phyloP scores from a whole-genome alignment of 495 filamentous ascomycete genomes.

The Achaetomiella virescens region DNA sequence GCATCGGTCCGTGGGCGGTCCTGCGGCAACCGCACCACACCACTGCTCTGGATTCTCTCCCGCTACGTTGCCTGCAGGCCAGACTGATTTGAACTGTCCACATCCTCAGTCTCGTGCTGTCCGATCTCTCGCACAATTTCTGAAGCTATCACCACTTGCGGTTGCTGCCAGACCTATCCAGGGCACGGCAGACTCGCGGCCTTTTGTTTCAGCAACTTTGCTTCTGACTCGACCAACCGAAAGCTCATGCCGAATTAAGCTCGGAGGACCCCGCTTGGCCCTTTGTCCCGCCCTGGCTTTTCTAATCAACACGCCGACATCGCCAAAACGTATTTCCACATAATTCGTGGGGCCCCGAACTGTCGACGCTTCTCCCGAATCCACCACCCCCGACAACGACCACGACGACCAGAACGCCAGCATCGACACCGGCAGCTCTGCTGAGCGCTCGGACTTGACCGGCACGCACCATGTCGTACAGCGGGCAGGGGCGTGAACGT shows the following conservation, averaged over 20 bases:
- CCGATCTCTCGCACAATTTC: neutral
- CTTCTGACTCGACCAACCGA: slow-evolving; percentile 14
- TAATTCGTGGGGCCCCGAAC: neutral
- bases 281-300: slow-evolving; percentile 3
- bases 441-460: slow-evolving; percentile 1
- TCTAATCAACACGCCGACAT: slow-evolving; percentile 6
- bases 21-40: slow-evolving; percentile 7
- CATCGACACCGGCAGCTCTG: neutral
- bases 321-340: slow-evolving; percentile 8
- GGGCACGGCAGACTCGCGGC: neutral
- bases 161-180: neutral
- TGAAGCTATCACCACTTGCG: slow-evolving; percentile 8
- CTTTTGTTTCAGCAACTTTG: slow-evolving; percentile 4
- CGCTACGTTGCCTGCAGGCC: neutral
- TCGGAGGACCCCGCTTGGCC: neutral
- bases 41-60: neutral
- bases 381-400: neutral
- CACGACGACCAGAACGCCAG: neutral
- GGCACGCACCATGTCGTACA: slow-evolving; percentile 54
- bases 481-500: slow-evolving; percentile 72
- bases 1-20: slow-evolving; percentile 11
- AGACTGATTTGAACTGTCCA: slow-evolving; percentile 13
- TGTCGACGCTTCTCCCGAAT: neutral
- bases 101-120: neutral
- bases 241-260: slow-evolving; percentile 6